Base-by-base conservation (phyloP, 352 stramenopile genomes). In the Thalassiosira mediterranea region DNA sequence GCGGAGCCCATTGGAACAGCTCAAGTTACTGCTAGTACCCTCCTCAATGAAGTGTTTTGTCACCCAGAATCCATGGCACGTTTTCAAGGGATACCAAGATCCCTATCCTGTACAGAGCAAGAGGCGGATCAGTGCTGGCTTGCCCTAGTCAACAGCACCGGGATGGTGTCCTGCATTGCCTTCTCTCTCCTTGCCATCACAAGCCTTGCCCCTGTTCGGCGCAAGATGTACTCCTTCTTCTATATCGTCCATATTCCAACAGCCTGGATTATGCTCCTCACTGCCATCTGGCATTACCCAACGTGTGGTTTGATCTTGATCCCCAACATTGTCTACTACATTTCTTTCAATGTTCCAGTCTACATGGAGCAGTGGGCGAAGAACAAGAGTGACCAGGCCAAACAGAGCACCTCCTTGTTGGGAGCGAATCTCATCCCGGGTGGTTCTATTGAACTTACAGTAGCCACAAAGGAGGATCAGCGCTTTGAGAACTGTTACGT, bases 251-350 rank as follows among this genome's bases (percentile, higher is more conserved):
- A 81, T 17, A 73, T 81, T 26, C 28, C 49, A 2, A 34, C 38
- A n/a, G 65, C 34, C 0, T 66, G 48, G 49, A 62, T 64, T n/a
- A 71, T 77, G 63, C 26, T 81, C 23, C 32, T 81, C 32, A 32
- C 13, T 28, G 49, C 48, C 0, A 59, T 81, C 60, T 42, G 32
- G 44, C 72, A 81, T 37, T 72, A 70, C 21, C 29, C 25, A 13
- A 59, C 34, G 4, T 47, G 51, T 19, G 52, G n/a, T 8, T 42
- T 66, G 32, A 58, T 59, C 37, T 47, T 75, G 48, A 58, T 64
- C 51, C 71, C 71, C 5, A 58, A 52, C 42, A 70, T 79, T 3
- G 40, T 74, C 1, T 79, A 74, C 46, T 80, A 80, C 23, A 28
- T 75, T 13, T 49, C 51, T 1, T 52, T 38, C 8, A 61, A 44